Conservation (phyloP, 202 grass and related monocot species). For the Setaria italica region DNA sequence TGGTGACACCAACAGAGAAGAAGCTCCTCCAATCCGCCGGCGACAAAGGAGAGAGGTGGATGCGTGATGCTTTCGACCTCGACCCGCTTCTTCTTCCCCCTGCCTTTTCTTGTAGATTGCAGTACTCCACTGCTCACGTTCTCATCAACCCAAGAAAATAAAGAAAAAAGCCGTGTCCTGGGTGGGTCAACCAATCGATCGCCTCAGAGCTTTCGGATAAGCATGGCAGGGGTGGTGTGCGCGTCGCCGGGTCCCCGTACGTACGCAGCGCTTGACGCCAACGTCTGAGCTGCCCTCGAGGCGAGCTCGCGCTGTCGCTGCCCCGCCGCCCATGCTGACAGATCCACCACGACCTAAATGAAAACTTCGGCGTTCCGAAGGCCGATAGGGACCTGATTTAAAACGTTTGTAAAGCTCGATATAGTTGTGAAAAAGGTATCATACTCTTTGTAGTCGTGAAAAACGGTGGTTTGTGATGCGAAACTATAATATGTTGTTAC, state of each 20-base stretch:
- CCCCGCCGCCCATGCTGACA: constrained; percentile 3
- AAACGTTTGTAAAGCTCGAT: neutral
- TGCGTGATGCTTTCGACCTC: neutral
- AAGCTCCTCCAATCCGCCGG: neutral
- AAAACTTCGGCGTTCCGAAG: neutral
- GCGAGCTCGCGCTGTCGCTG: neutral
- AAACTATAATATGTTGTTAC: too few species aligned
- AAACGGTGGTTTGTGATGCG: too few species aligned
- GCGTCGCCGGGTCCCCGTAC: neutral
- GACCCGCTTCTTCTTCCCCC: neutral
- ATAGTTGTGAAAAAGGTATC: too few species aligned
- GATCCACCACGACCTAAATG: neutral
- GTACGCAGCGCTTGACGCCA: constrained; percentile 20
- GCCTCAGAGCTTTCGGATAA: constrained; percentile 2
- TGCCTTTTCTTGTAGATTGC: neutral
- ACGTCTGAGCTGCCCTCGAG: neutral
- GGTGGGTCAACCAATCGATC: constrained; percentile 20
- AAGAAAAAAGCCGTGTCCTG: neutral
- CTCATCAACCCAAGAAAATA: neutral
- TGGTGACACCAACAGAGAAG: neutral
- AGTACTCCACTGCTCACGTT: neutral
- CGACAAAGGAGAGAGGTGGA: neutral
- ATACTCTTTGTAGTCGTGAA: too few species aligned
- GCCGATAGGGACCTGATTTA: neutral
- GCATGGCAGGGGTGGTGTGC: neutral